Base-by-base conservation (phyloP, 306 rosid genomes). In the Lathyrus aphaca region DNA sequence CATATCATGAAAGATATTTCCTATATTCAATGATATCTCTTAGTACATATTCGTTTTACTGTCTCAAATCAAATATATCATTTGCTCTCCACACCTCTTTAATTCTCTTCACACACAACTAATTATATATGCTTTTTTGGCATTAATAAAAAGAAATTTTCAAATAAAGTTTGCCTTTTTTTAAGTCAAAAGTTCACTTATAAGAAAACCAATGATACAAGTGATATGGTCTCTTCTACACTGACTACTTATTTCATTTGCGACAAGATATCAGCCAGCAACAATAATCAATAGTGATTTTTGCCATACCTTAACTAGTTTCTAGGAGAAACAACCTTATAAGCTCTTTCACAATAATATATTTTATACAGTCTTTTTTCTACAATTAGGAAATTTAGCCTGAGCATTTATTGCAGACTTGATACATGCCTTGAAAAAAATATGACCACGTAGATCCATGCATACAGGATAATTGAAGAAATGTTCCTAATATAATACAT, bases 321-420 rank as follows among this genome's bases (percentile, higher is more conserved):
- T 91, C 58, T 15, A 96, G 98, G 51, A 90, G 94, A 76, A 86
- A 90, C 61, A 93, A 93, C 79, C 97, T 79, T 48, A 85, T 85
- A 11, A 88, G 96, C 66, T 87, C 90, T 80, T 65, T 88, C 18
- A n/a, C 55, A n/a, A 85, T 80, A 38, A 93, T n/a, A n/a, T n/a
- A n/a, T 21, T 21, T 21, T 2, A 1, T 21, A 21, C 23, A 21
- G 2, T 21, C 23, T 21, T 21, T 21, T 21, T 21, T 21, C 23
- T 21, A 21, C 2, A 21, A 2, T 21, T 21, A 21, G 23, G 23
- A 21, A 1, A 21, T 21, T 21, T 21, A 21, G 23, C 23, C 23
- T 21, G 23, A 21, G 23, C 23, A 21, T 2, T 21, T 21, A 21
- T 21, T 21, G 23, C 2, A 21, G 23, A 21, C 23, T 21, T 21